Evolutionary conservation across 2,329 filamentous ascomycete genomes (phyloP), one percentile per base, ranked within the genome.

Genomic region (Colletotrichum sp.): DNA sequence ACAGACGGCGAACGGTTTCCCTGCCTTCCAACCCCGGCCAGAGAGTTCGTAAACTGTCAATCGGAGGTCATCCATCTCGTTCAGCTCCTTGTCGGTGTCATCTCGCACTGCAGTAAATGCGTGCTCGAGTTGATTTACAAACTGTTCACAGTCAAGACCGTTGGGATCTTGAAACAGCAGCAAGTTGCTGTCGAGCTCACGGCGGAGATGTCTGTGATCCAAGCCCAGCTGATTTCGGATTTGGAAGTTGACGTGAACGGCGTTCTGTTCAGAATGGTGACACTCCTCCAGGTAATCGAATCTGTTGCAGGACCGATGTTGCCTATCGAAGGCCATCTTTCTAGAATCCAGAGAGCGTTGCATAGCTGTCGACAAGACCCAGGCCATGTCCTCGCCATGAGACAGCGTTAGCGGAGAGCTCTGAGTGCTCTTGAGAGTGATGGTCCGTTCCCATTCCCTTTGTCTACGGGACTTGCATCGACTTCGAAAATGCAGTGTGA

Each of bases 161-260:
- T 87, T 81, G 7, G 83, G 80, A 24, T 88, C 82, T 55, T 82
- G 84, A 77, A 90, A 89, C n/a, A 90, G 81, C 21, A 84, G 82
- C 21, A 88, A 83, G 55, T 83, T 86, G 78, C 84, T 87, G 65
- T 82, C 83, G 38, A 89, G 83, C 32, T 82, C 83, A 36, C 86
- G 85, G 43, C 83, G 82, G 55, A 90, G 80, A 71, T 88, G 86
- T 28, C 83, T 82, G 75, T 87, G 89, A 56, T 83, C 80, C 5
- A 88, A 87, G 0, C 89, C 89, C 16, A 90, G 83, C 75, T 87
- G 88, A 80, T 91, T 91, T 32, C 82, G 80, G 43, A 90, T 81
- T 36, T 85, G 84, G 66, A 90, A 81, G 70, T 85, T 83, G 59
- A 90, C 81, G 64, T 87, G 84, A 12, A 90, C 80, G 2, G 87